Conservation (phyloP, 257 asterid genomes). For the Verbena officinalis region DNA sequence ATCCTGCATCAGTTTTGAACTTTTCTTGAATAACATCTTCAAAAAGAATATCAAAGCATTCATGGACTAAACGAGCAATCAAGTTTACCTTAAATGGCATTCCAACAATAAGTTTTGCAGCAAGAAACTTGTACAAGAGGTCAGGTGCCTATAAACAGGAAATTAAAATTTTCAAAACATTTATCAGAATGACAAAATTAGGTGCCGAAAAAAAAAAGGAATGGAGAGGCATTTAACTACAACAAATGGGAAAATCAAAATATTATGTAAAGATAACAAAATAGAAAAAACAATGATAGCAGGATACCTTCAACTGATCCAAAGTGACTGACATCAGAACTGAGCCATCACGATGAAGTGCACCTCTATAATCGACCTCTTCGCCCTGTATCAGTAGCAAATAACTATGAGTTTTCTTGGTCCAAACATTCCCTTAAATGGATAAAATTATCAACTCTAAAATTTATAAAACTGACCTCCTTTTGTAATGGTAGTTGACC, state of each 20-base stretch:
- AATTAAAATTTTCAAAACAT: neutral
- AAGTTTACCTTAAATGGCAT: neutral
- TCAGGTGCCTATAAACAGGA: neutral
- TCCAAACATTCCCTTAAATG: neutral
- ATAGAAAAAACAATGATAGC: neutral
- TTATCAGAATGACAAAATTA: neutral
- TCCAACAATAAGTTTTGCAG: neutral
- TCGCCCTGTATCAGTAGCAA: neutral
- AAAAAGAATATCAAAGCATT: neutral
- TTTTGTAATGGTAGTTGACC: neutral
- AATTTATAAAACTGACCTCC: neutral
- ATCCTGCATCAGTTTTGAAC: neutral
- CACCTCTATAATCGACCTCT: neutral
- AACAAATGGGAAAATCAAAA: neutral
- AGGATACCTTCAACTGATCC: conserved; percentile 1
- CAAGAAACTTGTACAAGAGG: neutral
- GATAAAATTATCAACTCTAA: neutral
- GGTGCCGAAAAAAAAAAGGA: neutral
- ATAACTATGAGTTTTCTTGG: neutral
- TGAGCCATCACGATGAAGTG: conserved; percentile 7
- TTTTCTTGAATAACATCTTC: neutral
- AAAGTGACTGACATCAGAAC: conserved; percentile 2
- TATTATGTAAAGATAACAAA: too few relatives aligned
- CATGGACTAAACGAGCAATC: neutral
- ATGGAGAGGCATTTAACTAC: too few relatives aligned